Conservation (phyloP, 192 early-diverging fungal species). For the Backusella sp. region DNA sequence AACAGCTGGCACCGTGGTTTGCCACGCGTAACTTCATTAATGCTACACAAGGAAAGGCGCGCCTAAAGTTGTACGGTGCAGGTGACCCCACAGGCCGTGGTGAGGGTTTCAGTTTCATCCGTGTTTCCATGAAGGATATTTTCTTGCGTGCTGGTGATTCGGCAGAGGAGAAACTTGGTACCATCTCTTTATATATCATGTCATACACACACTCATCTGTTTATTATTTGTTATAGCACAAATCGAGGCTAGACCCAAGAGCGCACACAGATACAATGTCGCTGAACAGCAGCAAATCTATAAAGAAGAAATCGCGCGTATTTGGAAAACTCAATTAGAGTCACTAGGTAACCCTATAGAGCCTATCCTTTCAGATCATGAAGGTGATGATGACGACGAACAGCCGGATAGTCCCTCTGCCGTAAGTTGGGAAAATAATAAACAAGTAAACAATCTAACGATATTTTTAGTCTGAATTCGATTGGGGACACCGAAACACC, state of each 20-base stretch:
- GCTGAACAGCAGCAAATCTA: conserved; percentile 96
- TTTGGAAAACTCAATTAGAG: conserved; percentile 87
- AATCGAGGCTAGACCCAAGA: conserved; percentile 79
- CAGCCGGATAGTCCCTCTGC: conserved; percentile 32
- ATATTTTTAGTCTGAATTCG: conserved; percentile 15
- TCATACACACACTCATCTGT: background rate
- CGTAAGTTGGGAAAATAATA: conserved; percentile 10
- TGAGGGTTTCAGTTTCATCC: conserved; percentile 97
- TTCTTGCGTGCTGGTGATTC: conserved; percentile 86
- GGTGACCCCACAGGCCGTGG: conserved; percentile 95
- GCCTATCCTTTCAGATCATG: conserved; percentile 48
- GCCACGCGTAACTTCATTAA: conserved; percentile 94
- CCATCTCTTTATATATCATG: background rate
- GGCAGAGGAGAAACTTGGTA: conserved; percentile 74
- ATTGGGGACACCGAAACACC: conserved; percentile 7
- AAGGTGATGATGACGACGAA: conserved; percentile 54
- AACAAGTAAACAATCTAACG: background rate
- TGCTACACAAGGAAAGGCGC: conserved; percentile 89
- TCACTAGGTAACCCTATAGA: conserved; percentile 61
- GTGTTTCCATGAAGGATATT: conserved; percentile 97
- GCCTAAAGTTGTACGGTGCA: conserved; percentile 93
- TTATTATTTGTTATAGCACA: conserved; percentile 47
- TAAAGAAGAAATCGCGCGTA: conserved; percentile 87
- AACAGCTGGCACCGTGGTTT: conserved; percentile 94
- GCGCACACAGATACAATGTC: conserved; percentile 80